Percentiles rank a stretch among this genome's conserved stretches.
These are phyloP conservation scores for Boletus rubescentipes DNA, from an alignment of 768 basidiomycete species.

Conservation along the genomic window DNA sequence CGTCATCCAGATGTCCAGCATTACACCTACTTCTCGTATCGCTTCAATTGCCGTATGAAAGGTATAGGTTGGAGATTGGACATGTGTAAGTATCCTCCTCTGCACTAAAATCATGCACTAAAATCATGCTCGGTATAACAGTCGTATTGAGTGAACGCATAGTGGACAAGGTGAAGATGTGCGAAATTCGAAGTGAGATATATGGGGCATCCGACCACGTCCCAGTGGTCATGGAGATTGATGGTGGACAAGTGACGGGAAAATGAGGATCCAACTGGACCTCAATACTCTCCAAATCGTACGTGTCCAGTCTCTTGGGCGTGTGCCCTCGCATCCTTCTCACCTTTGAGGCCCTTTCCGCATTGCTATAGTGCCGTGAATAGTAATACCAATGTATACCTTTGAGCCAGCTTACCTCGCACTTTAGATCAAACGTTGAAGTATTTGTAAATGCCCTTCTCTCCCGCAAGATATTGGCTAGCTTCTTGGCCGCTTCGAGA, in stretches of 20 bases:
- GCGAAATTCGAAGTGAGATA: conserved; percentile 82
- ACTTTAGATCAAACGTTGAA: conserved; percentile 85
- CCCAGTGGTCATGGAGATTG: conserved; percentile 76
- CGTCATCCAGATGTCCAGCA: conserved; percentile 66
- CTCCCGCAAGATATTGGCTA: conserved; percentile 69
- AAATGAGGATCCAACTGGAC: conserved; percentile 8
- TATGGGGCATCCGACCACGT: conserved; percentile 89
- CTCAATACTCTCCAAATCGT: conserved; percentile 77
- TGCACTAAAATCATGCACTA: not conserved
- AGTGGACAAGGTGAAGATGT: conserved; percentile 63
- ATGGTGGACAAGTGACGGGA: conserved; percentile 38
- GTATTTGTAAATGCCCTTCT: conserved; percentile 91
- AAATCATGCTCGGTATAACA: conserved; percentile 28
- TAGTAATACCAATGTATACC: conserved; percentile 3
- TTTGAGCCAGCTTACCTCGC: conserved; percentile 55
- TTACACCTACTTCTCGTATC: conserved; percentile 84
- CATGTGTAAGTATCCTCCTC: conserved; percentile 55
- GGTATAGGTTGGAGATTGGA: conserved; percentile 89
- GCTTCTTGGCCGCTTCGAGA: conserved; percentile 61
- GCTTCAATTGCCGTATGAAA: conserved; percentile 76
- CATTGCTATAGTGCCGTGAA: conserved; percentile 55
- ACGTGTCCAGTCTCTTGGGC: conserved; percentile 86
- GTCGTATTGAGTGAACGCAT: conserved; percentile 77
- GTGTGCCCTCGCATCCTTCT: conserved; percentile 89
- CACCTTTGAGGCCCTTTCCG: conserved; percentile 83